phyloP scores from a whole-genome alignment of 2,329 filamentous ascomycete genomes.

The Fusarium irregulare region DNA sequence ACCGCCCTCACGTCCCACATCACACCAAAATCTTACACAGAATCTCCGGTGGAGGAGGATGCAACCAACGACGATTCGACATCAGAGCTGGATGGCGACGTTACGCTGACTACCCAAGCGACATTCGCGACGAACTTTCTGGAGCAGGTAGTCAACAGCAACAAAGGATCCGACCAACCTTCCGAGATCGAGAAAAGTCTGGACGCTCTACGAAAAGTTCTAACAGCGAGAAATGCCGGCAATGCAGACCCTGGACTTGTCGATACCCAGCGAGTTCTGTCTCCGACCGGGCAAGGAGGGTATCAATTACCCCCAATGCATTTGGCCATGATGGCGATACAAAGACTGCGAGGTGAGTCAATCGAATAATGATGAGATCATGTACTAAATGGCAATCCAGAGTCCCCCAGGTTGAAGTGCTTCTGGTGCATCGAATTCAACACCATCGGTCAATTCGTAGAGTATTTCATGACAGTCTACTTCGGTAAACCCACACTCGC shows the following conservation, averaged over 20 bases:
- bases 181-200: neutral
- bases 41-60: neutral
- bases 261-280: neutral
- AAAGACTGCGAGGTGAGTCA: neutral
- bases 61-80: neutral
- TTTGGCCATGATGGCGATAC: constrained; percentile 12
- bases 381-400: neutral
- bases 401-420: neutral
- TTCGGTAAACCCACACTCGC: constrained; percentile 16
- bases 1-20: neutral
- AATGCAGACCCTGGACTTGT: neutral
- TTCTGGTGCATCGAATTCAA: constrained; percentile 11
- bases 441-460: constrained; percentile 7
- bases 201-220: neutral
- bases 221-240: rapidly evolving
- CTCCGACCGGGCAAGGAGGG: neutral
- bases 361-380: rapidly evolving
- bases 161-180: neutral
- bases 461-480: constrained; percentile 23
- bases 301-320: neutral
- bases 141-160: constrained; percentile 3
- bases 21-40: neutral
- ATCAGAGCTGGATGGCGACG: neutral
- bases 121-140: constrained; percentile 10
- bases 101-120: constrained; percentile 1